Evolutionary conservation across 2,329 filamentous ascomycete genomes (phyloP).

Genomic region (Pezicula carpinea): DNA sequence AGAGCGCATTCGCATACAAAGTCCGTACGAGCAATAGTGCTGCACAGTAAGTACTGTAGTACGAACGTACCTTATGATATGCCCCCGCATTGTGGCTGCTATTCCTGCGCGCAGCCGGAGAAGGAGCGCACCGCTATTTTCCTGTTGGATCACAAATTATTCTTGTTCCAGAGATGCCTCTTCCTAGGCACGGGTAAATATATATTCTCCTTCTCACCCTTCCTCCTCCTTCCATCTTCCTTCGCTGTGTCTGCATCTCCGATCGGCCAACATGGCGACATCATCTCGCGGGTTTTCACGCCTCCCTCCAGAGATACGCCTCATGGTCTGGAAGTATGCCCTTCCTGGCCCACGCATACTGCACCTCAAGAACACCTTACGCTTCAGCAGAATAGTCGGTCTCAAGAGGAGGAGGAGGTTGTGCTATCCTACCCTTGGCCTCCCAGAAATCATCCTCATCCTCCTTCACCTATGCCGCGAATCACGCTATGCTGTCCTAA

Average conservation of each 20-base stretch:
- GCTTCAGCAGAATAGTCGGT: background rate
- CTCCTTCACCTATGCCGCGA: slow-evolving; percentile 1
- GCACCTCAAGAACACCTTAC: background rate
- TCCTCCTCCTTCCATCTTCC: background rate
- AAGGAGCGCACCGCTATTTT: no score
- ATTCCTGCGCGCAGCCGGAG: no score
- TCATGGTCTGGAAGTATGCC: slow-evolving; percentile 37
- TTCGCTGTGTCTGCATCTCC: background rate
- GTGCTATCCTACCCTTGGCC: background rate
- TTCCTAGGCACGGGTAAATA: background rate
- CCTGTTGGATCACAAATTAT: no score
- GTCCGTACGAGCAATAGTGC: no score
- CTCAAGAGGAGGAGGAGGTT: background rate
- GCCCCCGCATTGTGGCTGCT: no score
- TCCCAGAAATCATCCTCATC: background rate
- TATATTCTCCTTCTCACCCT: background rate
- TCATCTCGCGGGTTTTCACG: background rate
- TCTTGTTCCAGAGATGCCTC: background rate
- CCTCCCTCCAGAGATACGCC: slow-evolving; percentile 2
- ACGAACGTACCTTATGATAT: no score
- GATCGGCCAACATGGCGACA: background rate
- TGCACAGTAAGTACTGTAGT: no score
- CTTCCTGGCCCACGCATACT: slow-evolving; percentile 39
- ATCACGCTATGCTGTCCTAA: background rate
- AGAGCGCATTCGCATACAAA: no score